Conservation (phyloP, 805 yeast genomes). For the Starmerella bombi region DNA sequence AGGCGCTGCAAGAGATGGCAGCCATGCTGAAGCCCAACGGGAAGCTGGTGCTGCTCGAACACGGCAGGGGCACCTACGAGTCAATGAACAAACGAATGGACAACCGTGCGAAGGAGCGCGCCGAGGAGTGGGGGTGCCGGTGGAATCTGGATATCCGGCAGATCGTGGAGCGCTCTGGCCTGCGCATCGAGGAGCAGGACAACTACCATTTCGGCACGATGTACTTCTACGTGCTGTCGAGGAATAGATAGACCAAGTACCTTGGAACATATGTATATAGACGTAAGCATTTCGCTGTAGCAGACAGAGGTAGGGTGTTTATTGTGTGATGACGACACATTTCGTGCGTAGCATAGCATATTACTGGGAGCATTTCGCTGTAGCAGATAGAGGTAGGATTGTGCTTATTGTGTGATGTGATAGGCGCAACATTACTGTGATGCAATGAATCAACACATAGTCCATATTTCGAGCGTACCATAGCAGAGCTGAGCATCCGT, state of each 20-base stretch:
- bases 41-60: slow-evolving; percentile 74
- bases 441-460: too few species aligned
- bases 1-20: slow-evolving; percentile 62
- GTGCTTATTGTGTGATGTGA: too few species aligned
- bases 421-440: too few species aligned
- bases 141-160: slow-evolving; percentile 94
- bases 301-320: neutral
- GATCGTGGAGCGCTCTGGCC: slow-evolving; percentile 66
- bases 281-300: too few species aligned
- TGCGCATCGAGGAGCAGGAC: slow-evolving; percentile 67
- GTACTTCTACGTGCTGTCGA: slow-evolving; percentile 28
- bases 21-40: slow-evolving; percentile 76
- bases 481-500: too few species aligned
- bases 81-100: slow-evolving; percentile 71
- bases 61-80: slow-evolving; percentile 75
- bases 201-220: slow-evolving; percentile 87
- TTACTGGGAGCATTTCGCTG: too few species aligned
- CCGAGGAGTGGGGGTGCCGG: slow-evolving; percentile 90
- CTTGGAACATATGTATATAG: too few species aligned
- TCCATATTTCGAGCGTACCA: too few species aligned
- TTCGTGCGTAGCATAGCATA: too few species aligned
- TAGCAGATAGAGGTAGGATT: too few species aligned
- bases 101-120: slow-evolving; percentile 65
- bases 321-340: too few species aligned
- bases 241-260: too few species aligned